These are phyloP conservation scores for Vitis labrusca DNA, from an alignment of 164 flowering plant species.

Conservation along the genomic window DNA sequence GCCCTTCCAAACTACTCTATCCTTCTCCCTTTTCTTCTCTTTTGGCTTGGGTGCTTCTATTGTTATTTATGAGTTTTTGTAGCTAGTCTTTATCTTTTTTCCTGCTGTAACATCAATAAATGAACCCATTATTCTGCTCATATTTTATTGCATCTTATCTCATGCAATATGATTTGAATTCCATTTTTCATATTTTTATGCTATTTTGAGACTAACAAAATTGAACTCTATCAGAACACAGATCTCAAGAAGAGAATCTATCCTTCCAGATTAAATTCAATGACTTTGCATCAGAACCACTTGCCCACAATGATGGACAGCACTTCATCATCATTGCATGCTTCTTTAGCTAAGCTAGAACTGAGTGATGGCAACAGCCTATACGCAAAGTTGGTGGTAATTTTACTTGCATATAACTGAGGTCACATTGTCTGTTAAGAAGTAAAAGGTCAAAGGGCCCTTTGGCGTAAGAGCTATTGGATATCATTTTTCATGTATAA, in stretches of 20 bases:
- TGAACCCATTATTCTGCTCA: no score
- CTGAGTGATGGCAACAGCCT: conserved; percentile 70
- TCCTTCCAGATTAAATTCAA: conserved; percentile 62
- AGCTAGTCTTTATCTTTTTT: no score
- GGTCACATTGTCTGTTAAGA: no score
- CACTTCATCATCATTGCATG: conserved; percentile 20
- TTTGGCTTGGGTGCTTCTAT: no score
- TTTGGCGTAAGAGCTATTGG: background rate
- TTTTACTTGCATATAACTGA: background rate
- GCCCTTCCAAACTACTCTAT: no score
- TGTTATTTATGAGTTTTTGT: no score
- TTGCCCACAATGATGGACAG: conserved; percentile 26
- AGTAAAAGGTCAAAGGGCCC: no score
- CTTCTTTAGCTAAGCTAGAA: conserved; percentile 59
- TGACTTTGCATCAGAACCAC: conserved; percentile 41
- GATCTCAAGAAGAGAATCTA: conserved; percentile 64
- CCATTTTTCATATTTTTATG: no score
- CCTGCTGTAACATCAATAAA: no score
- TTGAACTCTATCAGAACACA: conserved; percentile 37
- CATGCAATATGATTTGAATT: no score
- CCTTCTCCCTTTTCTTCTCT: no score
- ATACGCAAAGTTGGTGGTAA: conserved; percentile 90
- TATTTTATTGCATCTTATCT: no score
- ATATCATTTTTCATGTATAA: background rate
- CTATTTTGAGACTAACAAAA: background rate